A percentile compares a stretch with the other conserved stretches of the same genome.
phyloP scores from a whole-genome alignment of 2,329 filamentous ascomycete species.

The Emergomyces pasteurianus region DNA sequence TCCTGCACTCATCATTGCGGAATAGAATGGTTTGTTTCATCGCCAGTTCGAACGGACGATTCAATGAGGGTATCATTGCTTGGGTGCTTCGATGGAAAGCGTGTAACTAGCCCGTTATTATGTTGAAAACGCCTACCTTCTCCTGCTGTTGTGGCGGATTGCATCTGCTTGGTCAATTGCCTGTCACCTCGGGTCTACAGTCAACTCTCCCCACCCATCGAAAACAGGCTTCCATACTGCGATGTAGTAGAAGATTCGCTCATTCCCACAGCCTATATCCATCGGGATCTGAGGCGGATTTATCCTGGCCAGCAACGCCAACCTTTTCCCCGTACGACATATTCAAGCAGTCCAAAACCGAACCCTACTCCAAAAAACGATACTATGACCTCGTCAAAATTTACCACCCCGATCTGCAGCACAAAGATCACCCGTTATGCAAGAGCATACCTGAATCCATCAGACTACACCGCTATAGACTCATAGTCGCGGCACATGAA shows the following conservation, averaged over 20 bases:
- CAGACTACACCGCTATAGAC: slow-evolving; percentile 76
- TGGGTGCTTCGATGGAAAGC: slow-evolving; percentile 15
- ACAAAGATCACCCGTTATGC: slow-evolving; percentile 30
- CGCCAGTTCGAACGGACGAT: slow-evolving; percentile 3
- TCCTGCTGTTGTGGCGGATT: slow-evolving; percentile 27
- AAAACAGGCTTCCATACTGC: slow-evolving; percentile 10
- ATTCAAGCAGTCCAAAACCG: slow-evolving; percentile 49
- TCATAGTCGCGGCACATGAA: slow-evolving; percentile 77
- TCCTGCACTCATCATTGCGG: not conserved
- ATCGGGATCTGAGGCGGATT: slow-evolving; percentile 20
- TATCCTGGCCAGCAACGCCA: slow-evolving; percentile 33
- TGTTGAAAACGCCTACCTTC: slow-evolving; percentile 37
- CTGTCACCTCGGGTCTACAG: slow-evolving; percentile 17
- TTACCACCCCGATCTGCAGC: slow-evolving; percentile 74
- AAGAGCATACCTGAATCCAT: slow-evolving; percentile 45
- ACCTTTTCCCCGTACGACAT: slow-evolving; percentile 75
- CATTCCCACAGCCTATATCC: slow-evolving; percentile 19
- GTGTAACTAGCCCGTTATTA: slow-evolving; percentile 22
- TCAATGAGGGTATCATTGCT: not conserved
- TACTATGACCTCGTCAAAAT: slow-evolving; percentile 91
- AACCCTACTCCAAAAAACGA: slow-evolving; percentile 66
- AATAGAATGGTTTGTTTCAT: not conserved
- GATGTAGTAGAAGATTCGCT: slow-evolving; percentile 24
- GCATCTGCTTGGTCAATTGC: slow-evolving; percentile 17
- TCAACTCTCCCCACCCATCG: slow-evolving; percentile 13